phyloP scores from a whole-genome alignment of 768 basidiomycete genomes.

The Sarcodon aspratus region DNA sequence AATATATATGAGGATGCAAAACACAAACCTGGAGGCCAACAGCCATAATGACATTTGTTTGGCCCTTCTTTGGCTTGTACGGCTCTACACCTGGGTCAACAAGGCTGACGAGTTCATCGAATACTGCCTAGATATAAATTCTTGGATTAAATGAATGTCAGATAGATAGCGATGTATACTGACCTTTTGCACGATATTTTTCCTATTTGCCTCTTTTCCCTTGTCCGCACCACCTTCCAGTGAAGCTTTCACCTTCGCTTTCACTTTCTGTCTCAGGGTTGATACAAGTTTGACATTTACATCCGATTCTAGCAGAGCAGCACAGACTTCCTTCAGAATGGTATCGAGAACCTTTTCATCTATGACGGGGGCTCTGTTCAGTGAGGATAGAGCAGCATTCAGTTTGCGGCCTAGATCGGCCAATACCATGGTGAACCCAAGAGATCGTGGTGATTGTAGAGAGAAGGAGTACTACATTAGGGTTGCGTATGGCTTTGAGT shows the following conservation, averaged over 20 bases:
- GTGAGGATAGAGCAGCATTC: constrained; percentile 85
- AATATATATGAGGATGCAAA: neutral
- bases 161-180: constrained; percentile 2
- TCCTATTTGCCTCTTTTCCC: constrained; percentile 70
- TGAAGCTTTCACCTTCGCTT: constrained; percentile 76
- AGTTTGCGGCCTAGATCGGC: constrained; percentile 91
- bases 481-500: neutral
- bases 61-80: constrained; percentile 94
- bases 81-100: constrained; percentile 95
- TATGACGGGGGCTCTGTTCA: constrained; percentile 76
- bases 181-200: constrained; percentile 89
- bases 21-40: constrained; percentile 80
- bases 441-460: neutral
- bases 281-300: constrained; percentile 97
- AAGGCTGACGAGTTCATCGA: constrained; percentile 89
- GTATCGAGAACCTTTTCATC: constrained; percentile 95
- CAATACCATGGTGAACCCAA: constrained; percentile 65
- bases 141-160: neutral
- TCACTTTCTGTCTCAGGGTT: constrained; percentile 78
- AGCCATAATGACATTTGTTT: constrained; percentile 92
- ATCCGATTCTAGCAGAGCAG: constrained; percentile 90
- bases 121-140: constrained; percentile 57
- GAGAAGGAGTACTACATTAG: neutral
- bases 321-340: constrained; percentile 88
- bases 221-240: constrained; percentile 62